Evolutionary conservation across 2,329 filamentous ascomycete genomes (phyloP), one percentile per base, ranked within the genome.

Genomic region (Ascochyta pisi): DNA sequence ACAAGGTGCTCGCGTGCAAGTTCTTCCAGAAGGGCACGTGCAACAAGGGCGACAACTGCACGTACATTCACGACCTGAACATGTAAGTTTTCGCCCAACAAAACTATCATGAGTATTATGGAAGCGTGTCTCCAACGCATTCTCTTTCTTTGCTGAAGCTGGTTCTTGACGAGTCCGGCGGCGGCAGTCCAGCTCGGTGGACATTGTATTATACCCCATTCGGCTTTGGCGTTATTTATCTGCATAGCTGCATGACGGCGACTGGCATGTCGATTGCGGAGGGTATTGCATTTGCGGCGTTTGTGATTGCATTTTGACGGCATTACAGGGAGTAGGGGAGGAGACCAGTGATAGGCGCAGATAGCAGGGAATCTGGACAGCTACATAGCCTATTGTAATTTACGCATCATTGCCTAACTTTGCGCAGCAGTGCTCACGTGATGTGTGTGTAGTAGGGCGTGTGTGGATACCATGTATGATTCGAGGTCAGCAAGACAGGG

Each of bases 11-110:
- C 67, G 82, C 87, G 5, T 91, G 89, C 73, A 83, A 83, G 19
- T 92, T 90, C 73, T 91, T 82, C 80, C 82, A 84, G 54, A 84
- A 89, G 69, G 89, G 89, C 13, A 87, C 87, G 69, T 91, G 89
- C 75, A 85, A 84, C 6, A 88, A 90, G 70, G 89, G 89, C 22
- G 87, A 89, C 33, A 86, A 86, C 66, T 91, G 89, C 77, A 91
- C 89, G 2, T 92, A 89, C 73, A 82, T 88, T 52, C 89, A 92
- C 68, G 87, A 90, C 47, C 27, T 60, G 12, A 64, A 65, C 57
- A 55, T 58, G 41, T n/a, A n/a, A n/a, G n/a, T n/a, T n/a, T n/a
- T n/a, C n/a, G n/a, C n/a, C n/a, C n/a, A n/a, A n/a, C n/a, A n/a
- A n/a, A n/a, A n/a, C n/a, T n/a, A n/a, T n/a, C n/a, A n/a, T n/a